A percentile compares a stretch with the other conserved stretches of the same genome.
Conservation (phyloP, 768 basidiomycete species). For the Coprinopsis sp. region DNA sequence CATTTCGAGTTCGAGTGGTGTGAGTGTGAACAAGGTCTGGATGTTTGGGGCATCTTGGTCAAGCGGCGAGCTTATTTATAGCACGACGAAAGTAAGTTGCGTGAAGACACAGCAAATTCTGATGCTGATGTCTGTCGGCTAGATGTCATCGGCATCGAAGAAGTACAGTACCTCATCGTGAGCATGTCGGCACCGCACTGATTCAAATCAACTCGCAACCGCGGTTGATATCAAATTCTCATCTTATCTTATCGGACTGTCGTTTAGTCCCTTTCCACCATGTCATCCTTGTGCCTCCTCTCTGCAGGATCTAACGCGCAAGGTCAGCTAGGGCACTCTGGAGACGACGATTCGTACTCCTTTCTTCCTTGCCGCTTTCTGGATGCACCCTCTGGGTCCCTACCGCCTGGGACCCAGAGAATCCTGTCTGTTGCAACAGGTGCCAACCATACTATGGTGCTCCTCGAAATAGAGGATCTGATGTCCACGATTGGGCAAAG, state of each 20-base stretch:
- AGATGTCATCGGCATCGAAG: too few species aligned
- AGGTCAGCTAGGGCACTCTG: conserved; percentile 46
- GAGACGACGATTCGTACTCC: conserved; percentile 40
- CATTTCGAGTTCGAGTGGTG: background rate
- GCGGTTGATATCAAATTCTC: background rate
- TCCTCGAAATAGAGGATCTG: conserved; percentile 37
- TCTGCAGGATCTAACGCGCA: conserved; percentile 49
- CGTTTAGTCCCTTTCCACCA: conserved; percentile 7
- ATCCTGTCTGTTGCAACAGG: conserved; percentile 60
- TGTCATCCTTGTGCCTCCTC: conserved; percentile 20
- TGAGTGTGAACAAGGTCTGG: background rate
- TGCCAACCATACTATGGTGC: conserved; percentile 74
- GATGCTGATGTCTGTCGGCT: too few species aligned
- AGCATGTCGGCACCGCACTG: too few species aligned
- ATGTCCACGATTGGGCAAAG: background rate
- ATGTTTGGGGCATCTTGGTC: background rate
- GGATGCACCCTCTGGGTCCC: conserved; percentile 19
- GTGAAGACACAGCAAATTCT: too few species aligned
- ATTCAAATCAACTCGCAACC: too few species aligned
- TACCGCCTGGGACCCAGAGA: conserved; percentile 26
- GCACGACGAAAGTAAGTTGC: too few species aligned
- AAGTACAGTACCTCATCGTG: too few species aligned
- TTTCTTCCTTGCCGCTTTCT: conserved; percentile 40
- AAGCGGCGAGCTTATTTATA: too few species aligned
- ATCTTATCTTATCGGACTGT: conserved; percentile 4